phyloP scores from a whole-genome alignment of 2,329 filamentous ascomycete genomes.

The Magnaporthales sp. region DNA sequence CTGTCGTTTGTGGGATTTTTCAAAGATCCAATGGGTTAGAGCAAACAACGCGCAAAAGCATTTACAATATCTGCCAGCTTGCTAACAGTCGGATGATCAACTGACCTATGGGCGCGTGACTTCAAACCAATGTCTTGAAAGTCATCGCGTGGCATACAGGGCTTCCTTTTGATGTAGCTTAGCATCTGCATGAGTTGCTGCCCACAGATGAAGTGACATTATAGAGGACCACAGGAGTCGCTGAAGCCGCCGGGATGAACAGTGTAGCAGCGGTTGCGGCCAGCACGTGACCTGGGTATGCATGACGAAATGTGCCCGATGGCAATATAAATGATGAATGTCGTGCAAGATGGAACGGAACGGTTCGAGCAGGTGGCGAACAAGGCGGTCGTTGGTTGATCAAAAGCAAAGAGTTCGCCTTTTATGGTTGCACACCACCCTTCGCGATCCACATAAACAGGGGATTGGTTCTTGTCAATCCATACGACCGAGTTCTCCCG shows the following conservation, averaged over 20 bases:
- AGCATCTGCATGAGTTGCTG: not conserved
- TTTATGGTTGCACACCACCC: too few species aligned
- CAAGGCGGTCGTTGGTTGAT: too few species aligned
- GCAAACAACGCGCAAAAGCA: too few species aligned
- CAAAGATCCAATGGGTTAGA: too few species aligned
- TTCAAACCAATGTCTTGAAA: not conserved
- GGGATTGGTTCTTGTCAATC: too few species aligned
- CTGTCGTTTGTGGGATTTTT: not conserved
- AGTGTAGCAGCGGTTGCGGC: not conserved
- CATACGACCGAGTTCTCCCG: too few species aligned
- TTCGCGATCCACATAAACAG: too few species aligned
- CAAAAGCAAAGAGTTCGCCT: too few species aligned
- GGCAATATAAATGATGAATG: too few species aligned
- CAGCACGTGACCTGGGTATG: not conserved
- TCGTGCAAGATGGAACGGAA: too few species aligned
- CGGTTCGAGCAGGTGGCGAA: too few species aligned
- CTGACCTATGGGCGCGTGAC: not conserved
- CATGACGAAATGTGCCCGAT: not conserved
- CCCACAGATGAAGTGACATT: not conserved
- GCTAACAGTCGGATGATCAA: not conserved
- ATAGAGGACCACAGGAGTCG: not conserved
- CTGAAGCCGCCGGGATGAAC: not conserved
- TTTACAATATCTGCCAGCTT: not conserved
- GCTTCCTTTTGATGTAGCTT: not conserved
- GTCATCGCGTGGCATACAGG: not conserved